Conservation (phyloP, 192 early-diverging fungal species). For the Lobulomyces angularis region DNA sequence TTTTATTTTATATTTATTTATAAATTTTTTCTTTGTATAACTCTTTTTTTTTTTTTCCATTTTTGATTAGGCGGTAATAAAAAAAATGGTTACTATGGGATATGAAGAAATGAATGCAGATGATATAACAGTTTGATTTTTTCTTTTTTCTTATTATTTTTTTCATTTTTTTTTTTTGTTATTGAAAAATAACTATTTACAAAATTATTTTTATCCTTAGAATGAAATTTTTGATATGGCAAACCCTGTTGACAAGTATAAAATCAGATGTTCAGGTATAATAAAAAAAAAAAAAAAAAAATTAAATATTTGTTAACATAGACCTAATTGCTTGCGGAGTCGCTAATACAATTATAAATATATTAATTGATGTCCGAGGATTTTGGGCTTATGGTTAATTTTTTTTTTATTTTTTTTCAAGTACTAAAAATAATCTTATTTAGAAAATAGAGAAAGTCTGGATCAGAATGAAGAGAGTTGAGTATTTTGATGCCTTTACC, state of each 20-base stretch:
- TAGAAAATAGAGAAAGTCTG: too few species aligned
- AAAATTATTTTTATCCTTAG: constrained; percentile 4
- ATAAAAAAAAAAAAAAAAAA: background rate
- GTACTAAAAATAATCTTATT: too few species aligned
- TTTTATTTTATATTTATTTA: background rate
- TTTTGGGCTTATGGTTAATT: constrained; percentile 17
- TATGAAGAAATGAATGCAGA: constrained; percentile 23
- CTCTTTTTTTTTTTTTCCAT: background rate
- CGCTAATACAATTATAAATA: constrained; percentile 36
- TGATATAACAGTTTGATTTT: constrained; percentile 13
- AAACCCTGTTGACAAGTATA: constrained; percentile 10
- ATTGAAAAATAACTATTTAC: background rate
- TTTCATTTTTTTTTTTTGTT: background rate
- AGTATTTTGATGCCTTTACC: too few species aligned
- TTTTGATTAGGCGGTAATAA: constrained; percentile 21
- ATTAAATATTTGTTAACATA: background rate
- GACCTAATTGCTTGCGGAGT: constrained; percentile 32
- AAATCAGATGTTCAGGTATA: constrained; percentile 32
- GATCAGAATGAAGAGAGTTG: too few species aligned
- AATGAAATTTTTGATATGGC: constrained; percentile 53
- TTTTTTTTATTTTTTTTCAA: too few species aligned
- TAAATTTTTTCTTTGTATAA: background rate
- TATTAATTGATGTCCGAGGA: constrained; percentile 17
- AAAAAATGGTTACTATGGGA: constrained; percentile 22
- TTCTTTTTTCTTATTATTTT: background rate